Evolutionary conservation across 768 basidiomycete species (phyloP), one percentile per base, ranked within the genome.

Genomic region (Boletus speciosus): DNA sequence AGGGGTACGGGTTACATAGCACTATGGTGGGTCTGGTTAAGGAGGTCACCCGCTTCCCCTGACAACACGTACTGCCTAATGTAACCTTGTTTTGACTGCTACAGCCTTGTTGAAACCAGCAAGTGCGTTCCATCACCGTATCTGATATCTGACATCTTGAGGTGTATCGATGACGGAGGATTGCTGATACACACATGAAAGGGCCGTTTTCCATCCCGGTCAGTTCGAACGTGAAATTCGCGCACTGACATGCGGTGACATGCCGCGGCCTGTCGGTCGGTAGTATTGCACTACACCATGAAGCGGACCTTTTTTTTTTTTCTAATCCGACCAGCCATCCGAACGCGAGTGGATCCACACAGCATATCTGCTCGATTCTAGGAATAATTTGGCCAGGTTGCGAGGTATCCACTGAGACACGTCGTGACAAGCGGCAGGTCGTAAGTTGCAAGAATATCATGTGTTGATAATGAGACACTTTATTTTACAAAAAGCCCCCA

Each of bases 401-500:
- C 40, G 8, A 37, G 23, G 4, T 27, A 23, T 23, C n/a, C 25
- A 47, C 46, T 32, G 43, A 54, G 52, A 62, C 57, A 64, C 35
- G 32, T 29, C 49, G 37, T 41, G 44, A 52, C 56, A 55, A 37
- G 36, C 36, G 53, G 45, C 48, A 29, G 38, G 41, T 46, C n/a
- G 34, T 38, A 21, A 27, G 25, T 27, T 27, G 25, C 32, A 16
- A 59, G 49, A 25, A 16, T 11, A 19, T 27, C 9, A 14, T 38
- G 29, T 29, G 6, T 43, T 12, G 48, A 36, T 29, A 39, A 47
- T 15, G 49, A 52, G 46, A 48, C 49, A 2, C 37, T 34, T 16
- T 36, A 37, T 50, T 23, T 73, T 59, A 80, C 59, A 80, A 59
- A 62, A 88, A 90, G 0, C 85, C 82, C 3, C 88, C 88, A 50